Conservation (phyloP, 305 asterid species). For the Solanum hybrid region DNA sequence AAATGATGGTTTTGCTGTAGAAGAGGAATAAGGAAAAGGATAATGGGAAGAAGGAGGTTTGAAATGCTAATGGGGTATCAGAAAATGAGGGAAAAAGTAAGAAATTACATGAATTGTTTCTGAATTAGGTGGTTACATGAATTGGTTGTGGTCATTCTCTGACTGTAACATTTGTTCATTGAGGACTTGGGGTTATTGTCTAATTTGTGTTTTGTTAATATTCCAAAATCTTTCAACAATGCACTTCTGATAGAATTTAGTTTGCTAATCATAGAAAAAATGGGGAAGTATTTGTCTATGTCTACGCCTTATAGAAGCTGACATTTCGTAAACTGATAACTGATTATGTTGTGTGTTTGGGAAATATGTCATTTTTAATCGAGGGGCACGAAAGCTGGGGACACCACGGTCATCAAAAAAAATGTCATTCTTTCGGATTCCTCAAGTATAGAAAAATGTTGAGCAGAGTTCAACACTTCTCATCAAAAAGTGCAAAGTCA, state of each 20-base stretch:
- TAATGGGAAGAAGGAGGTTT: neutral
- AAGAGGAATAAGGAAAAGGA: slow-evolving; percentile 9
- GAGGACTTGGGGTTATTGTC: neutral
- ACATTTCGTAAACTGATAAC: neutral
- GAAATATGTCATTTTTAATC: neutral
- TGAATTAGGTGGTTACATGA: neutral
- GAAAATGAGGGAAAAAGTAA: neutral
- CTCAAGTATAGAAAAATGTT: neutral
- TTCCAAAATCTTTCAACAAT: neutral
- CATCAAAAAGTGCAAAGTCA: neutral
- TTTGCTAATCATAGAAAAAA: neutral
- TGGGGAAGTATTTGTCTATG: neutral
- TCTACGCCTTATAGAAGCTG: neutral
- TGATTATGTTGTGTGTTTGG: neutral
- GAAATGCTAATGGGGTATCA: neutral
- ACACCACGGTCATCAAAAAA: neutral
- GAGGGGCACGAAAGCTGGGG: neutral
- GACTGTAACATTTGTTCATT: neutral
- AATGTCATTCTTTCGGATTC: neutral
- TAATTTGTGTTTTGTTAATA: neutral
- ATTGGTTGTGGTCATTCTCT: neutral
- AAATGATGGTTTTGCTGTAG: slow-evolving; percentile 25
- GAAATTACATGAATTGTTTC: slow-evolving; percentile 22
- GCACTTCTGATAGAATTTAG: neutral
- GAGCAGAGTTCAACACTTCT: neutral